A percentile compares a stretch with the other conserved stretches of the same genome.
Evolutionary conservation across 108 stramenopile genomes (phyloP).

Genomic region (Pseudonitzschia multiseries): DNA sequence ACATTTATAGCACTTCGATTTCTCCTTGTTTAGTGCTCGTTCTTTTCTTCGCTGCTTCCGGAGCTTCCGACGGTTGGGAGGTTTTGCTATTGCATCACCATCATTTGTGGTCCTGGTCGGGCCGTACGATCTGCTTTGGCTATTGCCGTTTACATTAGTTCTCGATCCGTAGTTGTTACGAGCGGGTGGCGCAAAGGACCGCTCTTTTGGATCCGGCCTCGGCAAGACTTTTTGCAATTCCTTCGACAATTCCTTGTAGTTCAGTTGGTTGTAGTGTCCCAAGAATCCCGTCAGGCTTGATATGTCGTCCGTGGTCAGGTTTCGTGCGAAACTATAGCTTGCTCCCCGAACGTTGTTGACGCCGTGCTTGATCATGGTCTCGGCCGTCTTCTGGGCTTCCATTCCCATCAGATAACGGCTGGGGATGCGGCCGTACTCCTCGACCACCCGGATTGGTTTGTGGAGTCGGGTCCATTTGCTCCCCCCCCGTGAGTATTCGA

Average conservation of each 20-base stretch:
- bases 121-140: background rate
- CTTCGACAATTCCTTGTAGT: conserved; percentile 38
- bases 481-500: conserved; percentile 29
- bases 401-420: conserved; percentile 45
- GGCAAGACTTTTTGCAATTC: conserved; percentile 8
- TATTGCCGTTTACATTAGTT: too few species aligned
- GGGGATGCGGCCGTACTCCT: conserved; percentile 53
- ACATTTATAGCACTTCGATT: background rate
- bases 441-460: conserved; percentile 43
- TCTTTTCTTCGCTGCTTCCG: background rate
- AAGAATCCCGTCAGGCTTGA: conserved; percentile 52
- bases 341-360: conserved; percentile 70
- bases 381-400: conserved; percentile 61
- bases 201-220: background rate
- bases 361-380: conserved; percentile 54
- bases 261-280: conserved; percentile 69
- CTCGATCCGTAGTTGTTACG: background rate
- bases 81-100: too few species aligned
- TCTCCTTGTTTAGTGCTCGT: background rate
- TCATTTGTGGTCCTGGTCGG: background rate
- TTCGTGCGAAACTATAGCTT: conserved; percentile 44
- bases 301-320: conserved; percentile 48
- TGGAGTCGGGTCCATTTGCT: conserved; percentile 57
- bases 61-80: background rate
- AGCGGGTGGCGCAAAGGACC: background rate